Conservation (phyloP, 2,329 filamentous ascomycete species). For the Verruconis gallopava region DNA sequence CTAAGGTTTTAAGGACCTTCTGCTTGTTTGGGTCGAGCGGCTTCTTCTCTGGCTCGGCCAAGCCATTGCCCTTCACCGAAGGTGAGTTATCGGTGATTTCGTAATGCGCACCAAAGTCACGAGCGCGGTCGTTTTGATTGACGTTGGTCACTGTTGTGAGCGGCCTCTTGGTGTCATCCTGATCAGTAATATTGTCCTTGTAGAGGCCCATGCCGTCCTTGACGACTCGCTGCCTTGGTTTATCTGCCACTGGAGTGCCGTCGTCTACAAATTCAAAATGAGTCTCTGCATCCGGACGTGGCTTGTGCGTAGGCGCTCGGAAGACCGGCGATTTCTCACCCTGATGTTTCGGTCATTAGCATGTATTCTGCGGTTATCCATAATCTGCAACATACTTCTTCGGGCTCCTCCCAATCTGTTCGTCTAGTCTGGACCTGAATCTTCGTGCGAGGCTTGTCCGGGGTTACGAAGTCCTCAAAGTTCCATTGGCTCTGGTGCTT, state of each 20-base stretch:
- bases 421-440: constrained; percentile 56
- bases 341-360: constrained; percentile 17
- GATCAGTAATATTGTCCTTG: constrained; percentile 57
- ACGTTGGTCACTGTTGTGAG: constrained; percentile 56
- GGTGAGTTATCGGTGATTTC: constrained; percentile 57
- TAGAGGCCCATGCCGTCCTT: constrained; percentile 63
- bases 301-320: constrained; percentile 46
- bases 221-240: constrained; percentile 33
- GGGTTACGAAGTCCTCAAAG: constrained; percentile 79
- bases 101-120: constrained; percentile 71
- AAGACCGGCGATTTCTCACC: constrained; percentile 46
- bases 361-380: neutral
- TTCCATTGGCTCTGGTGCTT: constrained; percentile 70
- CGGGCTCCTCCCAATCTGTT: constrained; percentile 64
- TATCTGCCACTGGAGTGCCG: constrained; percentile 42
- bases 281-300: constrained; percentile 64
- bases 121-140: constrained; percentile 59
- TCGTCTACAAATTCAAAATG: constrained; percentile 82
- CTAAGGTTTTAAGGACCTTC: constrained; percentile 48
- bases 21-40: constrained; percentile 45
- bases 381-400: constrained; percentile 27
- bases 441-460: constrained; percentile 58
- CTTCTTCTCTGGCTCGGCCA: constrained; percentile 29
- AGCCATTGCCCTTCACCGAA: constrained; percentile 18
- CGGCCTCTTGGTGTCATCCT: constrained; percentile 27